These are phyloP conservation scores for Ustilago crameri DNA, from an alignment of 1,284 basidiomycete species.

Conservation along the genomic window DNA sequence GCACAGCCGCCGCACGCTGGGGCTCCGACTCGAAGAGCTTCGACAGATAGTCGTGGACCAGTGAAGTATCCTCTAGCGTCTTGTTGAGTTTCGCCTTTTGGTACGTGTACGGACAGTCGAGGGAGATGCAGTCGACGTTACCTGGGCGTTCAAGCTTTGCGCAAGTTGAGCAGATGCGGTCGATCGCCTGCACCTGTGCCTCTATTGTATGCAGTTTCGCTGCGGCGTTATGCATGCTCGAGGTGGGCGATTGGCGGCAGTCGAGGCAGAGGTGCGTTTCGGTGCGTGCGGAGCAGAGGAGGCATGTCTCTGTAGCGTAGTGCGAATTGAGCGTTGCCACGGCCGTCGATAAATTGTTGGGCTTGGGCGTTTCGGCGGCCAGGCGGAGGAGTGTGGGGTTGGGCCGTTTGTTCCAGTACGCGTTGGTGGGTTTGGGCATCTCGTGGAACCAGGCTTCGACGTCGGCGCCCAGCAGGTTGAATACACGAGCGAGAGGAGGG, in stretches of 20 bases:
- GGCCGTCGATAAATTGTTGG: too few relatives aligned
- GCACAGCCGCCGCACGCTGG: slow-evolving; percentile 15
- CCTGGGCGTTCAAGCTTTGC: slow-evolving; percentile 23
- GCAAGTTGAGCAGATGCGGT: slow-evolving; percentile 55
- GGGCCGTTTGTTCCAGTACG: slow-evolving; percentile 28
- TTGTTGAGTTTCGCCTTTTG: slow-evolving; percentile 39
- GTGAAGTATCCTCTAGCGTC: slow-evolving; percentile 14
- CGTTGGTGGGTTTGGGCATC: slow-evolving; percentile 74
- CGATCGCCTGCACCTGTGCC: slow-evolving; percentile 35
- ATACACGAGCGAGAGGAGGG: slow-evolving; percentile 87
- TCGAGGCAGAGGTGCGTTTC: slow-evolving; percentile 68
- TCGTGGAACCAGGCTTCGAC: slow-evolving; percentile 87
- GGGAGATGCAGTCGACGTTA: slow-evolving; percentile 51
- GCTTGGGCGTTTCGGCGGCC: background rate
- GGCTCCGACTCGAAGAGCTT: slow-evolving; percentile 16
- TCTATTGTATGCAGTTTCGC: too few relatives aligned
- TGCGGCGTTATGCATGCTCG: slow-evolving; percentile 35
- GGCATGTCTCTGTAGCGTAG: slow-evolving; percentile 78
- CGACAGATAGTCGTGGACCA: slow-evolving; percentile 17
- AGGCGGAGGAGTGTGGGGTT: slow-evolving; percentile 14
- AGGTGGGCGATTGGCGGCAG: slow-evolving; percentile 31
- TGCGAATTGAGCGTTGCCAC: slow-evolving; percentile 78
- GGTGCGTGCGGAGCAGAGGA: slow-evolving; percentile 76
- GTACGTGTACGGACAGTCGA: slow-evolving; percentile 63
- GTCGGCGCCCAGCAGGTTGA: slow-evolving; percentile 90